phyloP scores from a whole-genome alignment of 768 basidiomycete genomes.

The Lyophyllum decastes region DNA sequence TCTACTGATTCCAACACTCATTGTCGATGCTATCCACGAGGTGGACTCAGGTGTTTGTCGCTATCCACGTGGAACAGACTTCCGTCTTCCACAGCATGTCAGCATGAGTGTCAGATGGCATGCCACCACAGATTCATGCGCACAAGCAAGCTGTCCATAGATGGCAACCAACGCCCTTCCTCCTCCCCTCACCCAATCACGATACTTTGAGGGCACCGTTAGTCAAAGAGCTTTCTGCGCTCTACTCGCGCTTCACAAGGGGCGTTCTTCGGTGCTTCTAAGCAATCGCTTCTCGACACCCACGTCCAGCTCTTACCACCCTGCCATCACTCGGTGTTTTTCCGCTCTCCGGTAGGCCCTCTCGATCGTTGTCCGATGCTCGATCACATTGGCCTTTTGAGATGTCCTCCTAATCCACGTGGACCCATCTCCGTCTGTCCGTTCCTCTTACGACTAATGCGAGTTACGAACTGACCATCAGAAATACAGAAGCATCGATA shows the following conservation, averaged over 20 bases:
- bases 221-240: background rate
- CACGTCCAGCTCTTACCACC: no score
- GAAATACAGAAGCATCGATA: conserved; percentile 1
- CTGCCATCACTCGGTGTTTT: background rate
- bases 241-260: background rate
- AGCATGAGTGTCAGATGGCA: background rate
- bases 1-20: background rate
- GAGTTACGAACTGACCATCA: conserved; percentile 1
- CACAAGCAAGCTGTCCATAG: background rate
- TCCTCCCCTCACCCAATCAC: no score
- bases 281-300: background rate
- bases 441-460: background rate
- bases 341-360: background rate
- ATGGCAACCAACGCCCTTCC: background rate
- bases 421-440: background rate
- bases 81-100: no score
- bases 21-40: background rate
- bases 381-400: background rate
- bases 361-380: background rate
- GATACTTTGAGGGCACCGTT: background rate
- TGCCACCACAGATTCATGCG: background rate
- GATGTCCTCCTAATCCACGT: background rate
- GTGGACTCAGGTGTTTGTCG: background rate
- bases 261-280: background rate
- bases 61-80: background rate